These are phyloP conservation scores for Sistotremastrum niveocremeum DNA, from an alignment of 768 basidiomycete genomes.

Conservation along the genomic window DNA sequence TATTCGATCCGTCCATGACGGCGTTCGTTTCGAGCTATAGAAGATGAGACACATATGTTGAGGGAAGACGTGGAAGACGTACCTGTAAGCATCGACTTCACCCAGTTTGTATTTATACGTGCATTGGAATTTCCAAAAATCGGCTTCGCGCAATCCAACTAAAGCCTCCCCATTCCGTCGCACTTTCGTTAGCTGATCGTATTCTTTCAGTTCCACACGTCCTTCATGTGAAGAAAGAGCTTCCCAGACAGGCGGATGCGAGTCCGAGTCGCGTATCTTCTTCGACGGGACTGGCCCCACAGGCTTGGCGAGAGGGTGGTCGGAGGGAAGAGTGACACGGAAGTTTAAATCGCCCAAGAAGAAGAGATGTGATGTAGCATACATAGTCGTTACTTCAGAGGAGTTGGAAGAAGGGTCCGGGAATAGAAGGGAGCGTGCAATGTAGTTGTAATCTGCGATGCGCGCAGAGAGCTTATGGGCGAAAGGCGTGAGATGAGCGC, in stretches of 20 bases:
- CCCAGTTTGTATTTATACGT: constrained; percentile 83
- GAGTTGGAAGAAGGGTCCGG: constrained; percentile 32
- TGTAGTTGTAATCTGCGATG: constrained; percentile 67
- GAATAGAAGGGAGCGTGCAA: constrained; percentile 74
- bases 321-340: constrained; percentile 51
- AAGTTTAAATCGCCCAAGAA: constrained; percentile 93
- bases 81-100: constrained; percentile 75
- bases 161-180: constrained; percentile 52
- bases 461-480: constrained; percentile 49
- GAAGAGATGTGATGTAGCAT: constrained; percentile 82
- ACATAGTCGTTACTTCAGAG: constrained; percentile 43
- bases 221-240: constrained; percentile 34
- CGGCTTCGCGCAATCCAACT: constrained; percentile 68
- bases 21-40: constrained; percentile 50
- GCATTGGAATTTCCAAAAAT: constrained; percentile 80
- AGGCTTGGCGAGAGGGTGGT: constrained; percentile 29
- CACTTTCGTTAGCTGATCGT: constrained; percentile 57
- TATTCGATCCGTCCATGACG: constrained; percentile 90
- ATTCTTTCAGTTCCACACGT: constrained; percentile 51
- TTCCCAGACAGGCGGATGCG: constrained; percentile 24
- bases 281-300: neutral
- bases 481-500: constrained; percentile 83
- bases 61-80: constrained; percentile 12
- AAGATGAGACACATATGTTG: constrained; percentile 1
- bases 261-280: constrained; percentile 9